phyloP scores from a whole-genome alignment of 108 stramenopile genomes.

The Nannochloropsis salina region DNA sequence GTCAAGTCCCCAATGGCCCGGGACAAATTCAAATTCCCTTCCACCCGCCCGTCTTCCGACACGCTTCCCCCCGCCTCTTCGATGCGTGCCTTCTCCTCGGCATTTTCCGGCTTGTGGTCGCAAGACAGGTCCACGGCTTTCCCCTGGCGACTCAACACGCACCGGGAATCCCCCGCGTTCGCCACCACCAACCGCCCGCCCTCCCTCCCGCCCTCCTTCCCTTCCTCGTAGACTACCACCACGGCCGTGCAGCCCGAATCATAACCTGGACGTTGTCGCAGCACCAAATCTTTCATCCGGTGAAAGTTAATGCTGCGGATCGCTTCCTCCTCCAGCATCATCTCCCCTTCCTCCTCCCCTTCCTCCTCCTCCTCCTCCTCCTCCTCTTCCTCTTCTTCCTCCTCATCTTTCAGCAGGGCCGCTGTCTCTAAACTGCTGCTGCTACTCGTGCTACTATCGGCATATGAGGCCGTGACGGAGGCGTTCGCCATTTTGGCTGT shows the following conservation, averaged over 20 bases:
- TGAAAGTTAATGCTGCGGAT: conserved; percentile 12
- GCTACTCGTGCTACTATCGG: background rate
- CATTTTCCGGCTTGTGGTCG: conserved; percentile 52
- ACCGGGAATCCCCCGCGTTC: conserved; percentile 50
- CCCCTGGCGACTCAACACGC: conserved; percentile 44
- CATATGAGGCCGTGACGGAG: no score
- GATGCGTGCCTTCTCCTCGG: conserved; percentile 53
- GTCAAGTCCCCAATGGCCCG: conserved; percentile 92
- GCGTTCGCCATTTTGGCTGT: no score
- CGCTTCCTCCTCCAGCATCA: background rate
- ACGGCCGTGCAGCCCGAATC: conserved; percentile 42
- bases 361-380: background rate
- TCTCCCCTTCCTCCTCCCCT: background rate
- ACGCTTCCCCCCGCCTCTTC: conserved; percentile 48
- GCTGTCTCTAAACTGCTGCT: background rate
- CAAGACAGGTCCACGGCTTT: conserved; percentile 49
- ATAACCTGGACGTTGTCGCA: conserved; percentile 27
- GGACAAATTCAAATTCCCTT: conserved; percentile 73
- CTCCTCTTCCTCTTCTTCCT: background rate
- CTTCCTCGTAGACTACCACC: conserved; percentile 32
- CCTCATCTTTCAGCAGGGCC: background rate
- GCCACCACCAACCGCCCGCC: conserved; percentile 30
- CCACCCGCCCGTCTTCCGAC: conserved; percentile 51
- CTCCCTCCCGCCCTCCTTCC: background rate
- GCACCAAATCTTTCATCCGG: background rate